phyloP scores from a whole-genome alignment of 148 eudicot genomes.

The Chenopodium suecicum region DNA sequence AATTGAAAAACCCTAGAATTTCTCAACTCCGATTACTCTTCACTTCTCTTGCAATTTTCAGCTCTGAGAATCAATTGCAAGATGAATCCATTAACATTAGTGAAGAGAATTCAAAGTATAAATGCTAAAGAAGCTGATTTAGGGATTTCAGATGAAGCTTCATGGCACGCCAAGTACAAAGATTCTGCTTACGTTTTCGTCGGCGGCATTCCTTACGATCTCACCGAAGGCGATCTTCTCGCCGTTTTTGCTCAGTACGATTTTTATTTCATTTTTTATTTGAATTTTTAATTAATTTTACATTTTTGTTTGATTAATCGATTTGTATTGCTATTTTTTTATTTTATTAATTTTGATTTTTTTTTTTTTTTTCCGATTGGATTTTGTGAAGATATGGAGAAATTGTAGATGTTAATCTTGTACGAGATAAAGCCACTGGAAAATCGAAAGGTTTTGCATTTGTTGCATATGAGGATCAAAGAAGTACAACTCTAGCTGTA shows the following conservation, averaged over 20 bases:
- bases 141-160: conserved; percentile 86
- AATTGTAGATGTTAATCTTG: conserved; percentile 89
- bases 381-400: conserved; percentile 68
- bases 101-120: conserved; percentile 77
- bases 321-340: background rate
- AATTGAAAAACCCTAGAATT: conserved; percentile 14
- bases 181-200: conserved; percentile 85
- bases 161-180: conserved; percentile 92
- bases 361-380: background rate
- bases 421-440: conserved; percentile 83
- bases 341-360: background rate
- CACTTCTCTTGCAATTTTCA: background rate
- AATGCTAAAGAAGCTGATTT: conserved; percentile 72
- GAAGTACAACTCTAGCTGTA: conserved; percentile 93
- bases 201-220: conserved; percentile 88
- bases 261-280: background rate
- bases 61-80: background rate
- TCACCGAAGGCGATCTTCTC: conserved; percentile 93
- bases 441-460: conserved; percentile 95
- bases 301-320: background rate
- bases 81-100: conserved; percentile 91
- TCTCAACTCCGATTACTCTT: background rate
- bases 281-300: background rate
- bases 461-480: conserved; percentile 92
- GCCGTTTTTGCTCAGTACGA: conserved; percentile 83